These are phyloP conservation scores for Acacia confusa DNA, from an alignment of 306 rosid species.

Conservation along the genomic window DNA sequence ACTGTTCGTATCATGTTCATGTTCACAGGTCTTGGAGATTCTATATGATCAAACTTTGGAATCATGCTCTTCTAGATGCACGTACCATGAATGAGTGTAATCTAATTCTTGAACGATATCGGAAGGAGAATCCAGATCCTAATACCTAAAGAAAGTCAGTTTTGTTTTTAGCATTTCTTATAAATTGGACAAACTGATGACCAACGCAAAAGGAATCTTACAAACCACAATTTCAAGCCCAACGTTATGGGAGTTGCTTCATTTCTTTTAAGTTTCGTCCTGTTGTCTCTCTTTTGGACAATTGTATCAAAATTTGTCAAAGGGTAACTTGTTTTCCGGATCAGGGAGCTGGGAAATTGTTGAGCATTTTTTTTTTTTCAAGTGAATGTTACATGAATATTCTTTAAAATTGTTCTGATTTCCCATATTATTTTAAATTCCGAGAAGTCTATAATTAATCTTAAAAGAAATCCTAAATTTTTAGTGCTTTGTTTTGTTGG, in stretches of 20 bases:
- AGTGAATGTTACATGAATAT: neutral
- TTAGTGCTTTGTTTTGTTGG: neutral
- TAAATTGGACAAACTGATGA: constrained; percentile 6
- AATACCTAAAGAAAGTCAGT: constrained; percentile 31
- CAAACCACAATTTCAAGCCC: constrained; percentile 21
- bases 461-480: neutral
- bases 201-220: constrained; percentile 3
- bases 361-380: neutral
- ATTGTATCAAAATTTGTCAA: constrained; percentile 6
- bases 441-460: neutral
- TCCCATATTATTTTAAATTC: neutral
- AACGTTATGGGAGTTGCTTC: neutral
- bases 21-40: constrained; percentile 71
- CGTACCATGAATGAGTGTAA: constrained; percentile 48
- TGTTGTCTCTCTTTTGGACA: neutral
- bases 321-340: constrained; percentile 14
- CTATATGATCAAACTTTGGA: constrained; percentile 69
- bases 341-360: constrained; percentile 22
- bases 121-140: constrained; percentile 44
- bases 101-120: constrained; percentile 50
- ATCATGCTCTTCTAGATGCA: constrained; percentile 68
- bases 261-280: neutral
- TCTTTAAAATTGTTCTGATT: neutral
- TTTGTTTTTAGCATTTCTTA: neutral
- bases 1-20: neutral